A percentile compares a stretch with the other conserved stretches of the same genome.
Conservation (phyloP, 768 basidiomycete genomes). For the Tulasnella sp. region DNA sequence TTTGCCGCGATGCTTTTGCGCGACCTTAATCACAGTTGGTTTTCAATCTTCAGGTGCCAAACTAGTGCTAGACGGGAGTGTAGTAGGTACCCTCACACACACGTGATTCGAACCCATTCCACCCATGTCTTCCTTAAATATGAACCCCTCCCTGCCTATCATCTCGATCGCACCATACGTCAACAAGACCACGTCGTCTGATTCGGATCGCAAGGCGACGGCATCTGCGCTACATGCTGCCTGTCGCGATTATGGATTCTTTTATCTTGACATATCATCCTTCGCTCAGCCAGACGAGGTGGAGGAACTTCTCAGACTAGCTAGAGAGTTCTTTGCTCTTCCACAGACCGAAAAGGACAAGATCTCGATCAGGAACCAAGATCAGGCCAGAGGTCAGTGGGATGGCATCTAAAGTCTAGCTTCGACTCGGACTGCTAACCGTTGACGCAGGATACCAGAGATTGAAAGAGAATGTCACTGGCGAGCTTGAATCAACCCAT, state of each 20-base stretch:
- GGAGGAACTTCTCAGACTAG: conserved; percentile 52
- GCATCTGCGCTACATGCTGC: conserved; percentile 5
- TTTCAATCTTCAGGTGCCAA: no score
- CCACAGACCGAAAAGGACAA: conserved; percentile 70
- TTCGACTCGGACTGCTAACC: background rate
- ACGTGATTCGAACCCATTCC: no score
- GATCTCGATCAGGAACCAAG: conserved; percentile 55
- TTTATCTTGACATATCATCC: conserved; percentile 65
- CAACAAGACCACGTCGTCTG: background rate
- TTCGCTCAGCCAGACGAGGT: conserved; percentile 48
- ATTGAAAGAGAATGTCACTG: conserved; percentile 77
- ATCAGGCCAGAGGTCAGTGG: conserved; percentile 58
- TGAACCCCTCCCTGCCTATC: background rate
- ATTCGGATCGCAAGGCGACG: background rate
- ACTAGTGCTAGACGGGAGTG: no score
- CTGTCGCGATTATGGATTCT: conserved; percentile 62
- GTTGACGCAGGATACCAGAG: conserved; percentile 57
- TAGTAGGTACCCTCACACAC: no score
- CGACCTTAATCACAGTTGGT: no score
- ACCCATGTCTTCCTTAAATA: background rate
- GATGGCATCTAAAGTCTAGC: background rate
- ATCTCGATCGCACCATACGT: conserved; percentile 12
- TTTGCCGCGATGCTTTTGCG: no score
- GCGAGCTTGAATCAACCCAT: conserved; percentile 50
- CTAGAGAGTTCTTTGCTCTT: conserved; percentile 57